Conservation (phyloP, 192 early-diverging fungal species). For the Coemansia sp. region DNA sequence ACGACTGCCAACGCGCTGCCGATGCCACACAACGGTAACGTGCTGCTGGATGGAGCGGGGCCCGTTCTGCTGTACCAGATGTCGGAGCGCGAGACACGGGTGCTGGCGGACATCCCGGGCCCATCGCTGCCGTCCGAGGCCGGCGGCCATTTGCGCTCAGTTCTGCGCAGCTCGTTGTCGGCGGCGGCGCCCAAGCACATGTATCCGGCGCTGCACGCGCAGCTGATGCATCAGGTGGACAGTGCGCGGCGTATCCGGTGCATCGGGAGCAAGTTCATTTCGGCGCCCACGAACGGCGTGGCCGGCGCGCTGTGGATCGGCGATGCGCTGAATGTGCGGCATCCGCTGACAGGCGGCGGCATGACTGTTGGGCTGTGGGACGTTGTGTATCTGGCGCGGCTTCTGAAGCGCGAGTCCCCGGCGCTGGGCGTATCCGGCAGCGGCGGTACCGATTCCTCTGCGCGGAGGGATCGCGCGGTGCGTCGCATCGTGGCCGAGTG, state of each 20-base stretch:
- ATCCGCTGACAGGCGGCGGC: conserved; percentile 93
- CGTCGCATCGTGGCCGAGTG: conserved; percentile 57
- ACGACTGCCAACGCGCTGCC: conserved; percentile 60
- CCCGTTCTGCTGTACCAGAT: conserved; percentile 94
- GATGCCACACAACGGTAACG: conserved; percentile 86
- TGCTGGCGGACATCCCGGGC: conserved; percentile 92
- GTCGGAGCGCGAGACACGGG: conserved; percentile 79
- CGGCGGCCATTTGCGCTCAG: conserved; percentile 49
- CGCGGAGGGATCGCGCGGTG: conserved; percentile 41
- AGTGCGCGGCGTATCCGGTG: conserved; percentile 67
- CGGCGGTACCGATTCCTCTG: too few relatives aligned
- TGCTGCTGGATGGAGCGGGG: conserved; percentile 80
- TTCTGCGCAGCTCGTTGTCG: conserved; percentile 61
- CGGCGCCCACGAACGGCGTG: conserved; percentile 71
- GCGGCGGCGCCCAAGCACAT: conserved; percentile 67
- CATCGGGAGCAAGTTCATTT: conserved; percentile 91
- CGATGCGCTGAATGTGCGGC: conserved; percentile 96
- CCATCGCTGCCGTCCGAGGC: conserved; percentile 66
- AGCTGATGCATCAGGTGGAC: conserved; percentile 69
- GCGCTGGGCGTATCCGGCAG: too few relatives aligned
- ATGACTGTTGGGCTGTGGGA: conserved; percentile 98
- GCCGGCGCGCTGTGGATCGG: conserved; percentile 83
- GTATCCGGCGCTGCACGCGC: conserved; percentile 61
- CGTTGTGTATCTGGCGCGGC: conserved; percentile 69
- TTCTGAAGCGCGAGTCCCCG: conserved; percentile 21